Evolutionary conservation across 768 basidiomycete genomes (phyloP), one percentile per base, ranked within the genome.

Genomic region (Trametes sanguinea): DNA sequence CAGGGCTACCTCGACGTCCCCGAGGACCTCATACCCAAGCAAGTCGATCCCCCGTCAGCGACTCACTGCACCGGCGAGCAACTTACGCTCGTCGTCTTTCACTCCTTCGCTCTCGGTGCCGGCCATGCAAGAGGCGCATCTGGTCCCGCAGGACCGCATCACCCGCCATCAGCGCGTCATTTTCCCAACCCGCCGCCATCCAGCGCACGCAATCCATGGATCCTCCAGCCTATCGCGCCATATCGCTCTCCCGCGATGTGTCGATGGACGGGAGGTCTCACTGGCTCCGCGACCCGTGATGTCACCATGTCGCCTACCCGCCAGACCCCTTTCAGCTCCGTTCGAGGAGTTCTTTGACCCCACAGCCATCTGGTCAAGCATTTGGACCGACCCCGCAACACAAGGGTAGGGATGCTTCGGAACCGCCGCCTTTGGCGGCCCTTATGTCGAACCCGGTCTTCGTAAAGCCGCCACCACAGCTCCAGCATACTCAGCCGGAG

Each of bases 161-260:
- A 3, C 70, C 68, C 2, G 39, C 57, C 37, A 58, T 62, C 29
- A 61, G 58, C 39, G 27, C 48, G 1, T 57, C 61, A 2, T 64
- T 51, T 37, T 61, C 56, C 16, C 59, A 60, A 29, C 37, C 59
- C 9, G 51, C 42, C 33, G 60, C 54, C 16, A 45, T 78, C 50
- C 73, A 77, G 50, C 85, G 88, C 52, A 90, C 87, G 32, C 88
- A 88, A 85, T 89, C 88, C 47, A 84, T 88, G 71, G 89, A 91
- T 73, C 88, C 87, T 55, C 70, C 63, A 64, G 56, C 67, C 40
- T 60, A 67, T 56, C 47, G 71, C 29, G 71, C 75, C 37, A 71
- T 77, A 78, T 70, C 76, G 50, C 63, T 74, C 27, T 71, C 73
- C 13, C 75, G 76, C 50, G 76, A 76, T 60, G 68, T 72, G 44